Base-by-base conservation (phyloP, 2,329 filamentous ascomycete genomes). In the Ophiocordyceps unilateralis region DNA sequence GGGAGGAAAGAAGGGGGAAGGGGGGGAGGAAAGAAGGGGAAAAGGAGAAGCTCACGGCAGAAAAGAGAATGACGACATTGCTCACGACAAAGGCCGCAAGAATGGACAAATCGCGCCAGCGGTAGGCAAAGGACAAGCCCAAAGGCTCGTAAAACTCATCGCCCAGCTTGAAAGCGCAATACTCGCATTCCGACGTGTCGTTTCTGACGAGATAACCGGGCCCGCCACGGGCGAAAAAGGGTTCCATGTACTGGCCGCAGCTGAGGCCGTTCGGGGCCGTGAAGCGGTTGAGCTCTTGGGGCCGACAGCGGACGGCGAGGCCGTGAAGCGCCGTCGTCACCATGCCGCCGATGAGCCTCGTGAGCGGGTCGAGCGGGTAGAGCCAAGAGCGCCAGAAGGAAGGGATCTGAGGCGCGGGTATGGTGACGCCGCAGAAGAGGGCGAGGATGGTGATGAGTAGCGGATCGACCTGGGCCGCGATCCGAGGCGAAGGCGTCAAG, bases 91-190 rank as follows among this genome's bases (percentile, higher is more conserved):
- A 93, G 1, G 78, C 81, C 26, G 73, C 51, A 50, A 80, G 81
- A 47, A 93, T 93, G 2, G 85, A 87, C 44, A 91, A 45, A 51
- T 94, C 85, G 44, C 86, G 73, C 86, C 86, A 93, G 15, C 86
- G 67, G 49, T 83, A 61, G 38, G 65, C 63, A 52, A 80, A 93
- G 2, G 63, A 65, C 53, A 93, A 72, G 2, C 72, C 70, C 17
- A 93, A 69, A 0, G 74, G 69, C 43, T 65, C 55, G 55, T 83
- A 93, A 55, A 89, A 93, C 62, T 93, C 69, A 49, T 93, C 82
- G 24, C 86, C 87, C 12, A 83, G 64, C 47, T 72, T 78, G 63
- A 77, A 93, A 1, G 85, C 83, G 55, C 87, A 94, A 63, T 93
- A 93, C 53, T 81, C 66, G 63, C 87, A 93, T 62, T 40, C 64